phyloP scores from a whole-genome alignment of 305 asterid genomes.

The Solanum hybrid region DNA sequence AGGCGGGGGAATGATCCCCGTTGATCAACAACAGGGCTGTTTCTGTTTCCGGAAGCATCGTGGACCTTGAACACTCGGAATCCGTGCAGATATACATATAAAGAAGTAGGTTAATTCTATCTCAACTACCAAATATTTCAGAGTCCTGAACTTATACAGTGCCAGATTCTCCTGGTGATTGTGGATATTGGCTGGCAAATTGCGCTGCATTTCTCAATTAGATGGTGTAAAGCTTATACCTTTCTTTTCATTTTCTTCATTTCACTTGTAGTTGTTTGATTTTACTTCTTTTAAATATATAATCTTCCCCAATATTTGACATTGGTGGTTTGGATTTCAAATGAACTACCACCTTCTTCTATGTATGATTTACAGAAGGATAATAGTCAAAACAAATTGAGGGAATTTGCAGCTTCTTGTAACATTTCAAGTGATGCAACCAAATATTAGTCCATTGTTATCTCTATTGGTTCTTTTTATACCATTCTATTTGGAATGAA shows the following conservation, averaged over 20 bases:
- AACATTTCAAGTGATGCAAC: not conserved
- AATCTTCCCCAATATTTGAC: not conserved
- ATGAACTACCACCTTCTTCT: not conserved
- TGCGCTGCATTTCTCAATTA: not conserved
- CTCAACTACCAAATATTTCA: not conserved
- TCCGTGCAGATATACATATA: not conserved
- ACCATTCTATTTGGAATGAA: not conserved
- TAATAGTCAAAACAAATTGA: not conserved
- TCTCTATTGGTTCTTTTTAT: not conserved
- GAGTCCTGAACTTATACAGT: not conserved
- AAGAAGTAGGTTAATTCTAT: constrained; percentile 4
- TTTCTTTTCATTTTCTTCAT: constrained; percentile 1
- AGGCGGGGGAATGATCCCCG: constrained; percentile 91
- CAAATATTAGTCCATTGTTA: not conserved
- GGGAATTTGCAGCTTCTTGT: not conserved
- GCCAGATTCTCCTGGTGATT: not conserved
- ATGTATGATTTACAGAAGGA: not conserved
- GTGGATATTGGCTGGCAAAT: constrained; percentile 2
- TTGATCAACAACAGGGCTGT: constrained; percentile 67
- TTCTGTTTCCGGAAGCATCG: constrained; percentile 43
- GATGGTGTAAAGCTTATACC: constrained; percentile 5
- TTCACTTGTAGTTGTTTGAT: not conserved
- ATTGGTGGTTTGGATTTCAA: not conserved
- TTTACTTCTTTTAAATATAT: not conserved
- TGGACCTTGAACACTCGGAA: constrained; percentile 12